A percentile compares a stretch with the other conserved stretches of the same genome.
Conservation (phyloP, 192 early-diverging fungal genomes). For the Chytriomyces confervae region DNA sequence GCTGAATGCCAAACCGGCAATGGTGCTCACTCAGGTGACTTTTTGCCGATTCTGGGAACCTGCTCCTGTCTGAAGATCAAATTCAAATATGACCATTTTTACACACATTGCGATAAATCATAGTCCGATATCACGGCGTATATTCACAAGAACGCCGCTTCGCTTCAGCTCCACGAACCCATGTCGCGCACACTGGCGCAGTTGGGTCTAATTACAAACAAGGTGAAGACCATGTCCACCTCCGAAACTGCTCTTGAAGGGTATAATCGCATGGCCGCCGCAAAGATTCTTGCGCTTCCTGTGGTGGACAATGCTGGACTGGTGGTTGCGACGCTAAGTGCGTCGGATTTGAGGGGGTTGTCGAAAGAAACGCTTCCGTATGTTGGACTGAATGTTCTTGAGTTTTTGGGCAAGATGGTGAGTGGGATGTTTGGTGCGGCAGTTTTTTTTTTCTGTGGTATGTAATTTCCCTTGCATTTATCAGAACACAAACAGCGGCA, state of each 20-base stretch:
- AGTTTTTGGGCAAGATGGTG: conserved; percentile 59
- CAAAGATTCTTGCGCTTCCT: conserved; percentile 61
- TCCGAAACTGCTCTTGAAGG: conserved; percentile 57
- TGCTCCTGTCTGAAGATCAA: too few species aligned
- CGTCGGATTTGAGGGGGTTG: conserved; percentile 60
- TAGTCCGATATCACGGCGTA: conserved; percentile 62
- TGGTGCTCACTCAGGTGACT: conserved; percentile 60
- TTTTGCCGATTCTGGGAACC: too few species aligned
- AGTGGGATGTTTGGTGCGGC: neutral
- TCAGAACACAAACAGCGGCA: neutral
- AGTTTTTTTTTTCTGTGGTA: neutral
- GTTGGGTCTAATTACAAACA: conserved; percentile 30
- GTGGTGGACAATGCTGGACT: conserved; percentile 54
- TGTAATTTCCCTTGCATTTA: neutral
- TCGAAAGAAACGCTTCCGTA: conserved; percentile 48
- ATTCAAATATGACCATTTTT: too few species aligned
- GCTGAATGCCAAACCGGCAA: conserved; percentile 30
- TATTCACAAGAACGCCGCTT: conserved; percentile 30
- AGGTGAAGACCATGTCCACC: conserved; percentile 47
- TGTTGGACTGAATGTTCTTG: conserved; percentile 51
- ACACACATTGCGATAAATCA: too few species aligned
- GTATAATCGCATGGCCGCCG: conserved; percentile 56
- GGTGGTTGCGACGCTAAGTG: conserved; percentile 54
- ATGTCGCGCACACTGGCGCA: conserved; percentile 45
- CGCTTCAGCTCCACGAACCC: conserved; percentile 37